A percentile compares a stretch with the other conserved stretches of the same genome.
Evolutionary conservation across 805 yeast genomes (phyloP).

Genomic region (Candida michaelii): DNA sequence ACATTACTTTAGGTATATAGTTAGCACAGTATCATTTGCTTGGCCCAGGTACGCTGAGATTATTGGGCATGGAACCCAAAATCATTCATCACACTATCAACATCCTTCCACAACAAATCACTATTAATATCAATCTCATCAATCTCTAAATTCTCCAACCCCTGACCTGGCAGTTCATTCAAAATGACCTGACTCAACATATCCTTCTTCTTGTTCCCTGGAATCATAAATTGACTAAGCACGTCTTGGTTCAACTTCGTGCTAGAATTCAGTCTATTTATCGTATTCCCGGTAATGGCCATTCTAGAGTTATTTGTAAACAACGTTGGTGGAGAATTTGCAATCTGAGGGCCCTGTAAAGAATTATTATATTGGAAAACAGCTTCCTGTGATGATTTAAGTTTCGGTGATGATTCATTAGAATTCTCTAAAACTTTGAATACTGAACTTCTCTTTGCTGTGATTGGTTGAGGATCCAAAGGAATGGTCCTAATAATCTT

Average conservation of each 20-base stretch:
- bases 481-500: slow-evolving; percentile 77
- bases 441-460: slow-evolving; percentile 37
- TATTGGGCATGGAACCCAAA: slow-evolving; percentile 75
- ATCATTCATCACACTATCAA: slow-evolving; percentile 86
- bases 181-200: slow-evolving; percentile 11
- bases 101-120: slow-evolving; percentile 72
- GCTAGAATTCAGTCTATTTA: slow-evolving; percentile 11
- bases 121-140: slow-evolving; percentile 49
- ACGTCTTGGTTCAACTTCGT: slow-evolving; percentile 8
- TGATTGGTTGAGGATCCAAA: slow-evolving; percentile 77
- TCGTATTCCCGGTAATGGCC: slow-evolving; percentile 19
- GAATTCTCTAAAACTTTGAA: slow-evolving; percentile 39
- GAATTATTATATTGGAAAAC: neutral
- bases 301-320: slow-evolving; percentile 13
- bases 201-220: slow-evolving; percentile 3
- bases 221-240: slow-evolving; percentile 4
- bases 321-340: slow-evolving; percentile 12
- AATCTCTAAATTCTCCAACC: slow-evolving; percentile 34
- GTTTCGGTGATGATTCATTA: slow-evolving; percentile 30
- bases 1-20: too few species aligned
- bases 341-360: neutral
- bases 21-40: too few species aligned
- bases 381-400: slow-evolving; percentile 5
- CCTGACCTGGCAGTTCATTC: slow-evolving; percentile 23
- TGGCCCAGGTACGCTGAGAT: too few species aligned